Percentiles rank a stretch among this genome's conserved stretches.
phyloP scores from a whole-genome alignment of 768 basidiomycete species.

The Pleurotus citrinopileatus region DNA sequence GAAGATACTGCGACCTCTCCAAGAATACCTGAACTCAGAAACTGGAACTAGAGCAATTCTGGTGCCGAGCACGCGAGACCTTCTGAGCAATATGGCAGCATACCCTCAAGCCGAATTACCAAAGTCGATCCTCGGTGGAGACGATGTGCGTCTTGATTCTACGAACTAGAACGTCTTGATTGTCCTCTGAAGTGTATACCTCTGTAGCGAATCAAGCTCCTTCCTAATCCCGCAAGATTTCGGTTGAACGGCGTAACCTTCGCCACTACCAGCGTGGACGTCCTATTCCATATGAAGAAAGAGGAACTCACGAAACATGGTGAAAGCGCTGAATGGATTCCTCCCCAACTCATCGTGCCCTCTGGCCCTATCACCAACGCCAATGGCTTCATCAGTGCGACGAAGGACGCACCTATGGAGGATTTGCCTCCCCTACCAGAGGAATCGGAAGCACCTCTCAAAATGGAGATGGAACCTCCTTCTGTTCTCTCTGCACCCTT shows the following conservation, averaged over 20 bases:
- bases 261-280: slow-evolving; percentile 80
- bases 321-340: slow-evolving; percentile 17
- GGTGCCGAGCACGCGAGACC: slow-evolving; percentile 80
- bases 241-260: slow-evolving; percentile 83
- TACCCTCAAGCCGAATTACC: slow-evolving; percentile 71
- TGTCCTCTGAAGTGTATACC: not conserved
- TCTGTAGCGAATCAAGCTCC: slow-evolving; percentile 69
- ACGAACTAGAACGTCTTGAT: not conserved
- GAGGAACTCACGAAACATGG: slow-evolving; percentile 76
- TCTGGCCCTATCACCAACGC: not conserved
- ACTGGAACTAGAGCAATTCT: slow-evolving; percentile 74
- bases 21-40: slow-evolving; percentile 52
- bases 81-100: slow-evolving; percentile 74
- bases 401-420: not conserved
- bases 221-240: slow-evolving; percentile 88
- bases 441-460: not conserved
- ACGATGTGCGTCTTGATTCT: slow-evolving; percentile 44
- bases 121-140: slow-evolving; percentile 19
- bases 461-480: slow-evolving; percentile 44
- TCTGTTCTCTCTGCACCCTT: slow-evolving; percentile 40
- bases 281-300: slow-evolving; percentile 83
- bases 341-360: not conserved
- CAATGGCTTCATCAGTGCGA: not conserved
- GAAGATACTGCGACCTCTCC: slow-evolving; percentile 58
- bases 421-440: not conserved